Evolutionary conservation across 371 early-diverging fungal species (phyloP).

Genomic region (Mortierella sp.): DNA sequence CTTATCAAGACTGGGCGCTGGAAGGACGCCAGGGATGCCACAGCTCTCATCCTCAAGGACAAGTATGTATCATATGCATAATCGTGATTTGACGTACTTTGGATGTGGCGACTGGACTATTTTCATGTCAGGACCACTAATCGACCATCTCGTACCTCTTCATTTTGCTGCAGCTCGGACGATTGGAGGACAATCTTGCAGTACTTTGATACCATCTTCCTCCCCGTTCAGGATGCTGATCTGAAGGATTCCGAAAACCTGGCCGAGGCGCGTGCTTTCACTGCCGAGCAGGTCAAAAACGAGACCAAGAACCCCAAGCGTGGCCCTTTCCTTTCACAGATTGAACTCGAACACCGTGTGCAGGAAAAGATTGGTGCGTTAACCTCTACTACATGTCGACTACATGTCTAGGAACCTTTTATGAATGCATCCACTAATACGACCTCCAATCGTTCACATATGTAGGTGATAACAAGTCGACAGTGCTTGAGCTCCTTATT

Average conservation of each 20-base stretch:
- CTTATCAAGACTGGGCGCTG: constrained; percentile 64
- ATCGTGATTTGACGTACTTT: not conserved
- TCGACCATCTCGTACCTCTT: not conserved
- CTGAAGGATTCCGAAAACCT: constrained; percentile 38
- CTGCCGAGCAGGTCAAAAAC: constrained; percentile 56
- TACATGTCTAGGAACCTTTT: too few relatives aligned
- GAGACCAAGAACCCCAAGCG: constrained; percentile 66
- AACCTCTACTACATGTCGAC: too few relatives aligned
- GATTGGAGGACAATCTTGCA: constrained; percentile 80
- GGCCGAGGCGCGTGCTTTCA: constrained; percentile 59
- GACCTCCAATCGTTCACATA: not conserved
- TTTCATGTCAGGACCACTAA: not conserved
- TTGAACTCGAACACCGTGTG: constrained; percentile 70
- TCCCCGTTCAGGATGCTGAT: constrained; percentile 32
- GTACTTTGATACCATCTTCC: constrained; percentile 70
- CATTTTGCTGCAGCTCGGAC: constrained; percentile 59
- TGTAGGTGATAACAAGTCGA: constrained; percentile 55
- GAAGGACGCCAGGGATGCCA: constrained; percentile 55
- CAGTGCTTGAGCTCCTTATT: constrained; percentile 61
- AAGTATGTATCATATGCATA: too few relatives aligned
- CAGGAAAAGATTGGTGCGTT: constrained; percentile 40
- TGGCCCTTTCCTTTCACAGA: constrained; percentile 82
- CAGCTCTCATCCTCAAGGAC: constrained; percentile 48
- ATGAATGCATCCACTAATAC: not conserved
- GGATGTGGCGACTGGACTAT: too few relatives aligned